A percentile compares a stretch with the other conserved stretches of the same genome.
Evolutionary conservation across 2,329 filamentous ascomycete genomes (phyloP).

Genomic region (Penicillium sp.): DNA sequence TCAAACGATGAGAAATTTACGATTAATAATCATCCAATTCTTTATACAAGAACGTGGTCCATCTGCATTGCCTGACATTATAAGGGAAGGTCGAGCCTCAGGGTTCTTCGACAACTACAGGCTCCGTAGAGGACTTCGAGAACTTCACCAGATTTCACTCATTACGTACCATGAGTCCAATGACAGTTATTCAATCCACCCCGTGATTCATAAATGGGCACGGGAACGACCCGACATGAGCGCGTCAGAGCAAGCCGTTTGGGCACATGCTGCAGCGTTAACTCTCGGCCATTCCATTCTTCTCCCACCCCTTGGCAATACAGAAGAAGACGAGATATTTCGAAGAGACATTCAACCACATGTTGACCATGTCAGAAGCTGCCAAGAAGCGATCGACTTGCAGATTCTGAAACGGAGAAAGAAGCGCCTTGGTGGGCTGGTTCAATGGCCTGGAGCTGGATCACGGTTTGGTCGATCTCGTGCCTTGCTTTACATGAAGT

Average conservation of each 20-base stretch:
- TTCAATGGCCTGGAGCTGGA: conserved; percentile 6
- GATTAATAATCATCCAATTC: background rate
- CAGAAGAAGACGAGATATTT: background rate
- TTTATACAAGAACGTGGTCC: background rate
- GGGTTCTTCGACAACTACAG: background rate
- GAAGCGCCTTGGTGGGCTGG: background rate
- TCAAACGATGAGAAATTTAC: background rate
- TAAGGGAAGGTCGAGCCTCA: conserved; percentile 5
- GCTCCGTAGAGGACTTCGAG: conserved; percentile 12
- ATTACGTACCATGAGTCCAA: conserved; percentile 27
- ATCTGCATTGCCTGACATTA: background rate
- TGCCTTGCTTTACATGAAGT: conserved; percentile 14
- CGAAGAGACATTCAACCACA: background rate
- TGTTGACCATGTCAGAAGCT: background rate
- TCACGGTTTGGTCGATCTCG: conserved; percentile 25
- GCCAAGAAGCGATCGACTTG: background rate
- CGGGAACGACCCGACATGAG: conserved; percentile 26
- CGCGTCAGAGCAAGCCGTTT: conserved; percentile 16
- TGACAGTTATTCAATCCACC: conserved; percentile 33
- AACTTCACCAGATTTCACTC: conserved; percentile 16
- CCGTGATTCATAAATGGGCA: conserved; percentile 40
- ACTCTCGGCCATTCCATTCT: conserved; percentile 21
- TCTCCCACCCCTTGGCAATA: background rate
- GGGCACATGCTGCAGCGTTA: conserved; percentile 13
- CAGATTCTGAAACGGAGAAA: background rate